Evolutionary conservation across 129 eudicot species (phyloP).

Genomic region (Centrapalus pauciflorus): DNA sequence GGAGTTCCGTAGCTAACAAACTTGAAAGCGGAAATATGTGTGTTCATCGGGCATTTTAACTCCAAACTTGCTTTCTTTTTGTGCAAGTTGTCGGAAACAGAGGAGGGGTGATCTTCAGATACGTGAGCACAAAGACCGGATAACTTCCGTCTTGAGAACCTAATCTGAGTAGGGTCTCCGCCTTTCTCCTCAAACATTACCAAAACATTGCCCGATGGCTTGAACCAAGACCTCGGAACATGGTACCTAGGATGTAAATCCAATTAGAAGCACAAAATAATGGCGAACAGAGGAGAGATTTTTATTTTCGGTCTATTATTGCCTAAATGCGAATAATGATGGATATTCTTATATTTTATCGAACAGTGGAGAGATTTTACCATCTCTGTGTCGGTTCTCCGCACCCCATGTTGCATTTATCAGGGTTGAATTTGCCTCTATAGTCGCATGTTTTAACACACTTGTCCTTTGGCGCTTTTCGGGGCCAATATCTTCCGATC

Average conservation of each 20-base stretch:
- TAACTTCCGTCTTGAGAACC: conserved; percentile 59
- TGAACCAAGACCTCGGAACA: conserved; percentile 98
- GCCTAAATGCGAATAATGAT: background rate
- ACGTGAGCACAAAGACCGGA: conserved; percentile 52
- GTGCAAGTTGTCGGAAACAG: conserved; percentile 29
- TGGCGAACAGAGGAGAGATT: background rate
- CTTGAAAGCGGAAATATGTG: conserved; percentile 52
- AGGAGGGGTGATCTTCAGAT: conserved; percentile 72
- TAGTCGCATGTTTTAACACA: conserved; percentile 87
- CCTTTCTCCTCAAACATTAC: conserved; percentile 95
- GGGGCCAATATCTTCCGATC: conserved; percentile 95
- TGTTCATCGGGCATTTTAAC: conserved; percentile 54
- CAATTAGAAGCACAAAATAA: background rate
- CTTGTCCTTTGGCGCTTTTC: conserved; percentile 60
- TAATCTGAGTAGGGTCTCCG: conserved; percentile 87
- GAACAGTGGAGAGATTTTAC: conserved; percentile 28
- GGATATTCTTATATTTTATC: background rate
- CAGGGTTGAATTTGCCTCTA: conserved; percentile 82
- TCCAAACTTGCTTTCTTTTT: conserved; percentile 30
- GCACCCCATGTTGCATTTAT: conserved; percentile 84
- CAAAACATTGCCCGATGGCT: conserved; percentile 73
- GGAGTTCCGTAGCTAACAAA: conserved; percentile 92
- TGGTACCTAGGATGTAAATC: conserved; percentile 61
- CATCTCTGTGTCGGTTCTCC: conserved; percentile 97
- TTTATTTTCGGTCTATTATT: background rate